A percentile compares a stretch with the other conserved stretches of the same genome.
Conservation (phyloP, 306 rosid species). For the Vigna nakashimae region DNA sequence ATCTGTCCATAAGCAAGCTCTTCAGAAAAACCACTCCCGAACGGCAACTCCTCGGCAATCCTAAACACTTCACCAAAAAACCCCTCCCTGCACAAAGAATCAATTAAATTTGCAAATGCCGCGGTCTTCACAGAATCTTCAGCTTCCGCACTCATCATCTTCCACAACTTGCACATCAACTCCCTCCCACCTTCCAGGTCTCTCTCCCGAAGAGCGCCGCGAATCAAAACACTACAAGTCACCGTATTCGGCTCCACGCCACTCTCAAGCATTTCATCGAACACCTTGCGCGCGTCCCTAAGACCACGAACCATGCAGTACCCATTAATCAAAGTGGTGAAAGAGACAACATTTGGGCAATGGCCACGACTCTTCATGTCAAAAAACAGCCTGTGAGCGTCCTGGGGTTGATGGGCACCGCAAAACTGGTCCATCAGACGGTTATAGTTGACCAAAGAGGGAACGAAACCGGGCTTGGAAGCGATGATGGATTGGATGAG, state of each 20-base stretch:
- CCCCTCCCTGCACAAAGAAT: slow-evolving; percentile 72
- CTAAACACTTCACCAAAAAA: slow-evolving; percentile 66
- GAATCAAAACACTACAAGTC: slow-evolving; percentile 62
- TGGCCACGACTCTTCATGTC: slow-evolving; percentile 80
- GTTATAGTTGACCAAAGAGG: slow-evolving; percentile 73
- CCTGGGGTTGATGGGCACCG: slow-evolving; percentile 50
- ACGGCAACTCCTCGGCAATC: slow-evolving; percentile 75
- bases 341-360: slow-evolving; percentile 73
- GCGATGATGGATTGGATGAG: slow-evolving; percentile 47
- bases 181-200: slow-evolving; percentile 63
- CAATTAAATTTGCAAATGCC: slow-evolving; percentile 70
- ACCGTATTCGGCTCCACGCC: slow-evolving; percentile 64
- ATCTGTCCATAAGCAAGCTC: slow-evolving; percentile 70
- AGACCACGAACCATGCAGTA: slow-evolving; percentile 58
- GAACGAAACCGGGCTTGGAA: slow-evolving; percentile 68
- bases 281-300: slow-evolving; percentile 64
- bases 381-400: slow-evolving; percentile 69
- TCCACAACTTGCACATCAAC: slow-evolving; percentile 67
- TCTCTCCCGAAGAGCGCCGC: slow-evolving; percentile 61
- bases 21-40: slow-evolving; percentile 54
- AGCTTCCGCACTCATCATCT: slow-evolving; percentile 60
- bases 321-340: slow-evolving; percentile 76
- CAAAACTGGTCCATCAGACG: slow-evolving; percentile 88
- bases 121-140: slow-evolving; percentile 59
- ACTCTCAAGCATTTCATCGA: slow-evolving; percentile 77